Evolutionary conservation across 306 rosid species (phyloP).

Genomic region (Canavalia ensiformis): DNA sequence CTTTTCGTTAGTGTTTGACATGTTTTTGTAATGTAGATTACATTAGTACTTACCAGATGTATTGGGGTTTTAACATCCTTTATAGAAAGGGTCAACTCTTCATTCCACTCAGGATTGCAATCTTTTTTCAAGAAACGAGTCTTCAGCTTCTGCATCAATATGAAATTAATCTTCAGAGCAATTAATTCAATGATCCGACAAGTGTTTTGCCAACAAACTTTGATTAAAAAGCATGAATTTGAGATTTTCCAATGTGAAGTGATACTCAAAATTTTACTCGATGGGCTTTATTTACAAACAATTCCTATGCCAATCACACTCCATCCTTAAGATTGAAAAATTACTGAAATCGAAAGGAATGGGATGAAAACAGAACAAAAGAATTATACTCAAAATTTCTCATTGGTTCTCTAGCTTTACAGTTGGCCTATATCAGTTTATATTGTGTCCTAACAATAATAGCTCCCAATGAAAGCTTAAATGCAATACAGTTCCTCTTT

Average conservation of each 20-base stretch:
- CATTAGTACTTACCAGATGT: constrained; percentile 57
- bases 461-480: background rate
- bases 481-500: background rate
- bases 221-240: background rate
- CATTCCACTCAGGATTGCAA: constrained; percentile 88
- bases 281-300: background rate
- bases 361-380: background rate
- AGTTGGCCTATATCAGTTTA: background rate
- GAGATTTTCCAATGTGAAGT: background rate
- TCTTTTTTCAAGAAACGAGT: constrained; percentile 63
- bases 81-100: constrained; percentile 76
- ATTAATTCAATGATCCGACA: background rate
- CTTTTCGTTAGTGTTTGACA: background rate
- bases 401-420: background rate
- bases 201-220: background rate
- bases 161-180: background rate
- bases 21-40: background rate
- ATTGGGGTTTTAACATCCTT: constrained; percentile 60
- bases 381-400: background rate
- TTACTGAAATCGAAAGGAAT: background rate
- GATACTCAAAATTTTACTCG: background rate
- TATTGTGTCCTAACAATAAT: background rate
- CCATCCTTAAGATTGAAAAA: background rate
- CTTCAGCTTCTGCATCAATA: constrained; percentile 66
- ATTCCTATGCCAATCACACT: background rate